A percentile compares a stretch with the other conserved stretches of the same genome.
These are phyloP conservation scores for Ophiostoma tasmaniense DNA, from an alignment of 2,329 filamentous ascomycete genomes.

Conservation along the genomic window DNA sequence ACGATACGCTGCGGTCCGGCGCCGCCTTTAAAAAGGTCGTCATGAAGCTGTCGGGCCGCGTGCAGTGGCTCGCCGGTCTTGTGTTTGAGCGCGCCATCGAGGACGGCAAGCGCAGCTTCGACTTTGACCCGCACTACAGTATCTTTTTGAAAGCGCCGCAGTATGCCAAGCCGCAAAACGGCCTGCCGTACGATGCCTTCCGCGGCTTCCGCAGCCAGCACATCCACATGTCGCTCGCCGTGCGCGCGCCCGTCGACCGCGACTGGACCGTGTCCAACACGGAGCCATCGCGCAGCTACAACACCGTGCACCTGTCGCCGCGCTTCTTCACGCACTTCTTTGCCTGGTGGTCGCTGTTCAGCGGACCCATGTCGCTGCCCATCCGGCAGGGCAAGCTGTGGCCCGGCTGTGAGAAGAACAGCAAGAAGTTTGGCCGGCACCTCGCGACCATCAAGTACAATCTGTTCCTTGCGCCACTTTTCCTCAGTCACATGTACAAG, in stretches of 20 bases:
- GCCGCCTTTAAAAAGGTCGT: slow-evolving; percentile 96
- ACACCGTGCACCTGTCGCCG: slow-evolving; percentile 87
- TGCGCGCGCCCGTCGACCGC: slow-evolving; percentile 76
- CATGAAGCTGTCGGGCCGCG: slow-evolving; percentile 96
- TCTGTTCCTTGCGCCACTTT: slow-evolving; percentile 80
- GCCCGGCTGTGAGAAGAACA: slow-evolving; percentile 89
- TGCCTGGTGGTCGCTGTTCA: slow-evolving; percentile 95
- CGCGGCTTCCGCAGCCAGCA: slow-evolving; percentile 92
- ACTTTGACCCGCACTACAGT: slow-evolving; percentile 88
- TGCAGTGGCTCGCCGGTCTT: slow-evolving; percentile 83
- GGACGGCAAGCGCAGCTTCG: slow-evolving; percentile 65
- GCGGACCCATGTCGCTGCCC: slow-evolving; percentile 86
- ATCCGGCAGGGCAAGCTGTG: slow-evolving; percentile 87
- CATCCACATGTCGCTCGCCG: slow-evolving; percentile 88
- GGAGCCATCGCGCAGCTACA: slow-evolving; percentile 81
- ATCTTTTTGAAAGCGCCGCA: slow-evolving; percentile 76
- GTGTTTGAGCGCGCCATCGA: slow-evolving; percentile 83
- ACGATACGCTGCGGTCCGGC: slow-evolving; percentile 59
- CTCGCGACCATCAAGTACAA: slow-evolving; percentile 99
- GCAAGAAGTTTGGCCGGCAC: slow-evolving; percentile 96
- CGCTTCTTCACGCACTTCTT: slow-evolving; percentile 98
- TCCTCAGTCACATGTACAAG: slow-evolving; percentile 95
- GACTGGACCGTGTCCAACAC: slow-evolving; percentile 74
- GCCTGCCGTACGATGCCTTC: slow-evolving; percentile 76
- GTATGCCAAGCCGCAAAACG: slow-evolving; percentile 50